Evolutionary conservation across 345 rosid genomes (phyloP), one percentile per base, ranked within the genome.

Genomic region (Camelina neglecta): DNA sequence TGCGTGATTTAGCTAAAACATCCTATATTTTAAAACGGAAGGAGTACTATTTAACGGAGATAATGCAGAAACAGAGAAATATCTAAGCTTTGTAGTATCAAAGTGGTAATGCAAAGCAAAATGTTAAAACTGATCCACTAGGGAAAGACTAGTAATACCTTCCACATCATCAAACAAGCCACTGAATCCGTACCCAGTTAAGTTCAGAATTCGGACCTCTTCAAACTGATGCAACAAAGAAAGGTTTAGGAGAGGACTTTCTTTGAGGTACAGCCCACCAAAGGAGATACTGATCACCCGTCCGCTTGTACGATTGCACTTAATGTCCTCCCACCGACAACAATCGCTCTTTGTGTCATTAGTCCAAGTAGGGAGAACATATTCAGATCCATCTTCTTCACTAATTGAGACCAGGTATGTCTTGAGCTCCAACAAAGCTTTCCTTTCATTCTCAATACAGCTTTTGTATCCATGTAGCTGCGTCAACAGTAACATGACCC

Each of bases 391-490:
- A 26, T 26, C 29, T 4, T 26, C 29, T 26, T 3, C 29, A 26
- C 29, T 26, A 26, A 26, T 26, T 26, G 29, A 26, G 29, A 26
- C 29, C 29, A 26, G 4, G 23, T 45, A 45, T 54, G 3, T 45
- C 54, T 72, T 72, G 42, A 72, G 29, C 8, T 72, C 53, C 33
- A 72, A 39, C 7, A 72, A 62, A 51, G 69, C 76, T 0, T 9
- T n/a, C 9, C 18, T 62, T 39, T 72, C 76, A 7, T 62, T 51
- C 0, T 23, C 3, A 41, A 11, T 51, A 18, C 76, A 72, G 4
- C 61, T 62, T 41, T 0, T 53, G 61, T 16, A 61, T 5, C 67
- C 60, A 49, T 15, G 50, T 49, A 48, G 10, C 21, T 48, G 53
- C 10, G 11, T 21, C 54, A 49, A 2, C 11, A 49, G 54, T 49